Base-by-base conservation (phyloP, 148 eudicot species). In the Mesembryanthemum crystallinum region DNA sequence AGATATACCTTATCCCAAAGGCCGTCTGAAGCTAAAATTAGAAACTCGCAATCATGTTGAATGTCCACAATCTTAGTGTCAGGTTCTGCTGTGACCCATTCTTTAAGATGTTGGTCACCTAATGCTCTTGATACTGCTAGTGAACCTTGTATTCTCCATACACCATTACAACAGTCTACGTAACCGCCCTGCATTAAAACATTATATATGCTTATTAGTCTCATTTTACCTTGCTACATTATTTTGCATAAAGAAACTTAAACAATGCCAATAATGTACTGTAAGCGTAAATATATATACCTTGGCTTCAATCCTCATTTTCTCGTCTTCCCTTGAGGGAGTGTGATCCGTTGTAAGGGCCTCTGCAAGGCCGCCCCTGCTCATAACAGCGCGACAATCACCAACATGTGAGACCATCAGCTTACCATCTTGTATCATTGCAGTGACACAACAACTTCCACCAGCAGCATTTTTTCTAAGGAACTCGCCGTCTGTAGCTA, bases 11-110 rank as follows among this genome's bases (percentile, higher is more conserved):
- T 86, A 64, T 86, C 84, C 91, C 94, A 88, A 15, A 90, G 82
- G 33, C 91, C 94, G 49, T 90, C 91, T 47, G 94, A 90, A 17
- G 94, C 94, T 71, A 90, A 81, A 73, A 88, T 86, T 35, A 90
- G 74, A 80, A 90, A 86, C 75, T 90, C 82, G 58, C 73, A 83
- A 21, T 86, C 84, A 23, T 88, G 86, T 58, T 71, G 39, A 67
- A 82, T 79, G 35, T 68, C 32, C 5, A 88, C 27, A 7, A 68
- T 71, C 35, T 28, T 82, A 7, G 94, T 88, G 47, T 83, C 89
- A 0, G 94, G 91, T 69, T 90, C 90, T 14, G 91, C 83, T 71
- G 77, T 85, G 17, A 88, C 86, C 89, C 88, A 90, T 79, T 86
- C 77, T 61, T 86, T 90, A 5, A 90, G 82, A 80, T 85, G 83